Evolutionary conservation across 192 early-diverging fungal species (phyloP).

Genomic region (Phlyctochytrium arcticum): DNA sequence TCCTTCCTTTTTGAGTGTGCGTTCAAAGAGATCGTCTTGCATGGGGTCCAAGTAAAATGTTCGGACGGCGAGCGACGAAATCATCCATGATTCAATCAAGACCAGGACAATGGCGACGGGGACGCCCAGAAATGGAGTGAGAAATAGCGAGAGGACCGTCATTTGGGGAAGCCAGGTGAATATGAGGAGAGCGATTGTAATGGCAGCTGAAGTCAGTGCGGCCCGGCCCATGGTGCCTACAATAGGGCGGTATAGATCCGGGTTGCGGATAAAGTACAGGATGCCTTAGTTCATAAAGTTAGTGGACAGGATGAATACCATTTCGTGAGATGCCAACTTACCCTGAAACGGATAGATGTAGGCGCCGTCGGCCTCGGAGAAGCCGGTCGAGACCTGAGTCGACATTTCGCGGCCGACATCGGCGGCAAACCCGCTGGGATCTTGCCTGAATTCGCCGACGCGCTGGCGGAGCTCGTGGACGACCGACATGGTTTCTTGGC

Average conservation of each 20-base stretch:
- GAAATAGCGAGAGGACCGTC: conserved; percentile 14
- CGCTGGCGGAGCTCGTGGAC: no score
- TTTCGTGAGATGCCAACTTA: not conserved
- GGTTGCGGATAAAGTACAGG: conserved; percentile 7
- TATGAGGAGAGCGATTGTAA: not conserved
- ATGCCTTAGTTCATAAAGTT: no score
- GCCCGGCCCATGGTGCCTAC: conserved; percentile 7
- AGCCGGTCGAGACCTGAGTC: not conserved
- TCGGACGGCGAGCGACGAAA: conserved; percentile 13
- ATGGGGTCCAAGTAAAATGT: conserved; percentile 12
- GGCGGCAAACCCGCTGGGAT: not conserved
- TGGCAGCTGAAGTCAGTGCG: conserved; percentile 5
- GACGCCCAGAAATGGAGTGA: conserved; percentile 16
- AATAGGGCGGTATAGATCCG: conserved; percentile 11
- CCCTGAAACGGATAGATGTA: conserved; percentile 8
- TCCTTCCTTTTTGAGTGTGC: conserved; percentile 6
- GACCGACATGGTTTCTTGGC: no score
- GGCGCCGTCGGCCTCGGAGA: not conserved
- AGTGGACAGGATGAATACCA: not conserved
- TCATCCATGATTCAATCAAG: conserved; percentile 16
- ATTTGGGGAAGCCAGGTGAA: conserved; percentile 20
- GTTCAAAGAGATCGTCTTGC: conserved; percentile 24
- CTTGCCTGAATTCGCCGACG: not conserved
- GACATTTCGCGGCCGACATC: conserved; percentile 10
- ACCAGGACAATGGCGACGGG: conserved; percentile 21